Conservation (phyloP, 352 stramenopile genomes). For the Pythium graminicola region DNA sequence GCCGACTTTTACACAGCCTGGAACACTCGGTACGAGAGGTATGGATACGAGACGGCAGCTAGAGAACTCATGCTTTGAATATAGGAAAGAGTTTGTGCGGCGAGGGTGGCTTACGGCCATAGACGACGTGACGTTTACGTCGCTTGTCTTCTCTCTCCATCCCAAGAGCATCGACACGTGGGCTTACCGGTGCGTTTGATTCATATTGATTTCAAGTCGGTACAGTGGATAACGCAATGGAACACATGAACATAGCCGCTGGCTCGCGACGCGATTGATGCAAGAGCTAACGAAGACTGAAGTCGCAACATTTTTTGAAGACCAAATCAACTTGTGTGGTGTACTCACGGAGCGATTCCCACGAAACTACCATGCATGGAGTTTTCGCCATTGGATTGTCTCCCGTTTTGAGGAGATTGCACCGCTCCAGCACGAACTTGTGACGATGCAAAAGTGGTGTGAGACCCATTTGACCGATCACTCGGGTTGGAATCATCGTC, state of each 20-base stretch:
- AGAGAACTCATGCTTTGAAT: too few relatives aligned
- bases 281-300: conserved; percentile 10
- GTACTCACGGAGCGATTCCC: conserved; percentile 53
- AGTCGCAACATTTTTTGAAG: conserved; percentile 32
- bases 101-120: conserved; percentile 30
- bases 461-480: conserved; percentile 62
- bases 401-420: conserved; percentile 23
- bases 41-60: too few relatives aligned
- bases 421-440: conserved; percentile 37
- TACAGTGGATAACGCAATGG: too few relatives aligned
- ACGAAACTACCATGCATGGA: conserved; percentile 83
- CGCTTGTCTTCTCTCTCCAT: conserved; percentile 69
- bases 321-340: conserved; percentile 46
- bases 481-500: conserved; percentile 77
- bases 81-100: conserved; percentile 55
- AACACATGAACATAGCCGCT: conserved; percentile 28
- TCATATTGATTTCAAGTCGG: too few relatives aligned
- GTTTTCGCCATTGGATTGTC: conserved; percentile 73
- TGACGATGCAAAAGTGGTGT: conserved; percentile 51
- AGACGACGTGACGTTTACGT: conserved; percentile 56
- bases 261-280: conserved; percentile 40
- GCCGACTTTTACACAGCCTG: conserved; percentile 83
- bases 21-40: conserved; percentile 67
- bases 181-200: conserved; percentile 65
- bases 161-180: conserved; percentile 85